Evolutionary conservation across 148 eudicot species (phyloP).

Genomic region (Selenicereus undatus): DNA sequence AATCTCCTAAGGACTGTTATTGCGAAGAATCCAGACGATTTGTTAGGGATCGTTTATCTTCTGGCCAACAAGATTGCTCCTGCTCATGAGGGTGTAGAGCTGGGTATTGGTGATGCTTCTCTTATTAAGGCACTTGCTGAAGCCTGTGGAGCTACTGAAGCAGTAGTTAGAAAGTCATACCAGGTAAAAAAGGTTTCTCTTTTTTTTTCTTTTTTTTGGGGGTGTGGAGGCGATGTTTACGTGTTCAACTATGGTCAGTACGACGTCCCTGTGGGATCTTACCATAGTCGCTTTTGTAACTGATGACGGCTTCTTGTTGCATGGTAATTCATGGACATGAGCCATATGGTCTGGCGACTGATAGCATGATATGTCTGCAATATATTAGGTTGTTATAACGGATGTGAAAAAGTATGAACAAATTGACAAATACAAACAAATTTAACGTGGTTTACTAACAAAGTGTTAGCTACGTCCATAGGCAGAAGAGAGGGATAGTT

Average conservation of each 20-base stretch:
- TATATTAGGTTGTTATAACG: neutral
- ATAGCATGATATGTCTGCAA: neutral
- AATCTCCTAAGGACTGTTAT: conserved; percentile 87
- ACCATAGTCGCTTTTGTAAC: neutral
- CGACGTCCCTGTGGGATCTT: neutral
- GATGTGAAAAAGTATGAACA: too few species aligned
- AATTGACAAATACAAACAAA: too few species aligned
- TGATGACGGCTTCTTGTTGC: conserved; percentile 3
- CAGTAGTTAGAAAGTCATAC: conserved; percentile 52
- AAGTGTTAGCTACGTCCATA: too few species aligned
- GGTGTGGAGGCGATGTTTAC: neutral
- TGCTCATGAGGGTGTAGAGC: conserved; percentile 85
- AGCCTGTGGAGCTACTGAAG: conserved; percentile 69
- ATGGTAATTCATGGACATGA: conserved; percentile 4
- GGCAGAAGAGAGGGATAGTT: too few species aligned
- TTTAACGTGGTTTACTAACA: too few species aligned
- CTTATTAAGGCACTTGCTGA: conserved; percentile 85
- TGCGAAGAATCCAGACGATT: conserved; percentile 64
- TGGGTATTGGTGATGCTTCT: conserved; percentile 83
- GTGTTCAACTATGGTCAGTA: neutral
- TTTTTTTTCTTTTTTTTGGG: neutral
- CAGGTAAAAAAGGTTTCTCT: conserved; percentile 32
- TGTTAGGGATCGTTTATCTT: conserved; percentile 67
- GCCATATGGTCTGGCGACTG: neutral
- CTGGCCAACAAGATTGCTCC: conserved; percentile 80